Percentiles rank a stretch among this genome's conserved stretches.
These are phyloP conservation scores for Moringa oleifera DNA, from an alignment of 345 rosid species.

Conservation along the genomic window DNA sequence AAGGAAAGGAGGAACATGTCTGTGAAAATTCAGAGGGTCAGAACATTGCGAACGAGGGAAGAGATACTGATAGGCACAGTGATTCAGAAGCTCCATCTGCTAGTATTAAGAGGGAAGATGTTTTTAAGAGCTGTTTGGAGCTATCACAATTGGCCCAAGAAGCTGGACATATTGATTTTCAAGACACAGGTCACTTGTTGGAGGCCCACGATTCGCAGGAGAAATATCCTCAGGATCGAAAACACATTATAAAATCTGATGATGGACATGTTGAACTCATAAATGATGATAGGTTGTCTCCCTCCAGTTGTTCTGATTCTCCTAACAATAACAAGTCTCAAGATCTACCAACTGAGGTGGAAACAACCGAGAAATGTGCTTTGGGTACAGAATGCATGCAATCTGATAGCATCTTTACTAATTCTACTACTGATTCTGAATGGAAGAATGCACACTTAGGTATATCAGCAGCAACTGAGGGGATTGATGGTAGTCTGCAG, in stretches of 20 bases:
- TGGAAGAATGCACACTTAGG: constrained; percentile 30
- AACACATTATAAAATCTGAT: constrained; percentile 19
- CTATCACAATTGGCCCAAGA: constrained; percentile 34
- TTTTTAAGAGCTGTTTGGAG: constrained; percentile 46
- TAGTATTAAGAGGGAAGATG: constrained; percentile 30
- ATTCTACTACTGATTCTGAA: constrained; percentile 17
- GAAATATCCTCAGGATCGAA: constrained; percentile 15
- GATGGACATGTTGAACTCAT: constrained; percentile 23
- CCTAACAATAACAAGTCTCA: constrained; percentile 10
- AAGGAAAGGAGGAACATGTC: constrained; percentile 28
- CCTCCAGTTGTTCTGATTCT: constrained; percentile 18
- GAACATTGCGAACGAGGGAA: constrained; percentile 20
- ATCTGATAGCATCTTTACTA: constrained; percentile 20
- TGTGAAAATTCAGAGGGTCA: constrained; percentile 26
- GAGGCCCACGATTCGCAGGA: constrained; percentile 27
- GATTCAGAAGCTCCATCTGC: constrained; percentile 21
- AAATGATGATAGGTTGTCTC: constrained; percentile 18
- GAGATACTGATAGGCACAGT: constrained; percentile 18
- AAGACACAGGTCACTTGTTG: constrained; percentile 20
- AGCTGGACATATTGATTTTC: constrained; percentile 24
- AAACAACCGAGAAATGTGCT: constrained; percentile 12
- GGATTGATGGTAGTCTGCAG: constrained; percentile 14
- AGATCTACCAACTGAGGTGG: constrained; percentile 13
- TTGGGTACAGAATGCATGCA: constrained; percentile 12
- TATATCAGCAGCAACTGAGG: constrained; percentile 32